These are phyloP conservation scores for Yarrowia sp. DNA, from an alignment of 805 yeast species.

Conservation along the genomic window DNA sequence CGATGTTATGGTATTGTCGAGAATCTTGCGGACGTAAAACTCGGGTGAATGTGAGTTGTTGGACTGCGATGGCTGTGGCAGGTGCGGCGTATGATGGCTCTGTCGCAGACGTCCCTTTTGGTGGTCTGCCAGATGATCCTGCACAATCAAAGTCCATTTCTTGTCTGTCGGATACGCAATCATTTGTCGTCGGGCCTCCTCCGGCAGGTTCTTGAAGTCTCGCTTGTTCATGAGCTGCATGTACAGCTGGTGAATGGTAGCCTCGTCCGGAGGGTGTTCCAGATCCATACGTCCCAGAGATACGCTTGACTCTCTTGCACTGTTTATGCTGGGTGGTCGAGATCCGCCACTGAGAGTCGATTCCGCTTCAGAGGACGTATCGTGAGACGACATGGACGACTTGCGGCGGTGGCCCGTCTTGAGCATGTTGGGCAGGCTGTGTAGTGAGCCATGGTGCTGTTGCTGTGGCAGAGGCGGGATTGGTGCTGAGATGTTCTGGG, in stretches of 20 bases:
- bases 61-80: background rate
- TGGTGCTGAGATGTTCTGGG: conserved; percentile 33
- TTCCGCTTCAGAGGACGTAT: conserved; percentile 13
- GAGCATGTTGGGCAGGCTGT: conserved; percentile 15
- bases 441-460: conserved; percentile 21
- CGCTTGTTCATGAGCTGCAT: conserved; percentile 70
- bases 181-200: conserved; percentile 74
- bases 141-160: conserved; percentile 89
- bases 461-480: conserved; percentile 35
- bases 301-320: background rate
- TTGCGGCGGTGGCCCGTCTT: conserved; percentile 13
- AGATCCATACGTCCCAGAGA: conserved; percentile 35
- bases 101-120: conserved; percentile 50
- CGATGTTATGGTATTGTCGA: conserved; percentile 64
- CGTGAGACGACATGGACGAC: conserved; percentile 6
- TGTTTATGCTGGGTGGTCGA: background rate
- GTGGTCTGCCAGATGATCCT: conserved; percentile 75
- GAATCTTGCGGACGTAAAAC: conserved; percentile 68
- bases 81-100: conserved; percentile 31
- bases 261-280: conserved; percentile 65
- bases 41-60: conserved; percentile 54
- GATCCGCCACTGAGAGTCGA: background rate
- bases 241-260: conserved; percentile 71
- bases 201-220: conserved; percentile 69
- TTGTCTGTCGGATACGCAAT: conserved; percentile 68